phyloP scores from a whole-genome alignment of 768 basidiomycete species.

The Terana coerulea region DNA sequence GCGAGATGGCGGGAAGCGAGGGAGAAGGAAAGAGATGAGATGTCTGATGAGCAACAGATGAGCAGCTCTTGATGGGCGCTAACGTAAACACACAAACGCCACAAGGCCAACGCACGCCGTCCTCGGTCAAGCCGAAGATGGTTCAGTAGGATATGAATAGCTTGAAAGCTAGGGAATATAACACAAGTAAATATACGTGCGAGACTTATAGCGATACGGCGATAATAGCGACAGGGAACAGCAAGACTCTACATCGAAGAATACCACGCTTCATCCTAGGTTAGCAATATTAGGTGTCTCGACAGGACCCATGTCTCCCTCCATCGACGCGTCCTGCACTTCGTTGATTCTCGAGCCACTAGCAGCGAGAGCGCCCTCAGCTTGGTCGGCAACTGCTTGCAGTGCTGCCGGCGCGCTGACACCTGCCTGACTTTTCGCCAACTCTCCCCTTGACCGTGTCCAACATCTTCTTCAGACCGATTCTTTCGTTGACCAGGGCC shows the following conservation, averaged over 20 bases:
- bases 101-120: too few species aligned
- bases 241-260: neutral
- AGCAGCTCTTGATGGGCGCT: too few species aligned
- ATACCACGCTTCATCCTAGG: constrained; percentile 3
- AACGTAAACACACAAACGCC: too few species aligned
- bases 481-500: constrained; percentile 75
- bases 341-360: constrained; percentile 52
- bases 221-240: too few species aligned
- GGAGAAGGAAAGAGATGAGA: too few species aligned
- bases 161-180: too few species aligned
- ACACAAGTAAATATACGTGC: too few species aligned
- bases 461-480: constrained; percentile 65
- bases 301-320: constrained; percentile 55
- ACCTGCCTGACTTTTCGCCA: constrained; percentile 47
- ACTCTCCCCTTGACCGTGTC: constrained; percentile 64
- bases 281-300: constrained; percentile 7
- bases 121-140: too few species aligned
- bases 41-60: too few species aligned
- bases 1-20: too few species aligned
- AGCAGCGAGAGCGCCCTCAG: constrained; percentile 43
- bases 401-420: constrained; percentile 20
- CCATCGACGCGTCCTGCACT: constrained; percentile 44
- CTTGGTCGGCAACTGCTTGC: constrained; percentile 29
- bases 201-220: too few species aligned
- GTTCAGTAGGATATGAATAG: too few species aligned